Conservation (phyloP, 345 rosid species). For the Pugionium cornutum region DNA sequence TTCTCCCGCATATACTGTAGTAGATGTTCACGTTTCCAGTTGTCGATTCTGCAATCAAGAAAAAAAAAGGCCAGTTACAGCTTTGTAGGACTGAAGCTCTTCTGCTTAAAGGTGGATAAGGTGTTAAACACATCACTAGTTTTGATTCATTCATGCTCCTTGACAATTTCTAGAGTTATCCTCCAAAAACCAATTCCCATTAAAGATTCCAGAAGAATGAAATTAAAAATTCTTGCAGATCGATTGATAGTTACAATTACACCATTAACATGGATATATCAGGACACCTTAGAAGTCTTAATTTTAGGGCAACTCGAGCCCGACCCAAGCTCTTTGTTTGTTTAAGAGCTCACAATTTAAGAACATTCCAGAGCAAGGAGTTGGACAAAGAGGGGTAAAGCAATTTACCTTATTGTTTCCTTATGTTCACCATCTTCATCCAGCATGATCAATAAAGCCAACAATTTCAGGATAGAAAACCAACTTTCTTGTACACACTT, state of each 20-base stretch:
- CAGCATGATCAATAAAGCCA: slow-evolving; percentile 80
- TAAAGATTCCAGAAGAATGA: slow-evolving; percentile 2
- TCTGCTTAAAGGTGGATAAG: not conserved
- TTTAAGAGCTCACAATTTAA: not conserved
- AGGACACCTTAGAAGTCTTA: not conserved
- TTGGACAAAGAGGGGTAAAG: slow-evolving; percentile 14
- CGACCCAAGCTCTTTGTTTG: not conserved
- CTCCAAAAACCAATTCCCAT: slow-evolving; percentile 5
- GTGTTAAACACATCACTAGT: not conserved
- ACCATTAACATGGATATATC: not conserved
- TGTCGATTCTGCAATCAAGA: slow-evolving; percentile 70
- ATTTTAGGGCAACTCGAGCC: not conserved
- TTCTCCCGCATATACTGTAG: slow-evolving; percentile 76
- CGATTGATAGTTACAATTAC: not conserved
- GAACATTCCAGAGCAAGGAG: not conserved
- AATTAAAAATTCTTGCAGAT: not conserved
- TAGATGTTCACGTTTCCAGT: slow-evolving; percentile 95
- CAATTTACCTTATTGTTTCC: slow-evolving; percentile 65
- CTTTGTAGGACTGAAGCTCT: not conserved
- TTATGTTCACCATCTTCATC: slow-evolving; percentile 72
- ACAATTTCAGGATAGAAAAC: slow-evolving; percentile 93
- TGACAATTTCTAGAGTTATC: not conserved
- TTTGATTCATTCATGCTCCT: not conserved
- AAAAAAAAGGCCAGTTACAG: slow-evolving; percentile 4
- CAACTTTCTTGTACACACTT: slow-evolving; percentile 93